Conservation (phyloP, 208 protist genomes). For the Blechomonas ayalai region DNA sequence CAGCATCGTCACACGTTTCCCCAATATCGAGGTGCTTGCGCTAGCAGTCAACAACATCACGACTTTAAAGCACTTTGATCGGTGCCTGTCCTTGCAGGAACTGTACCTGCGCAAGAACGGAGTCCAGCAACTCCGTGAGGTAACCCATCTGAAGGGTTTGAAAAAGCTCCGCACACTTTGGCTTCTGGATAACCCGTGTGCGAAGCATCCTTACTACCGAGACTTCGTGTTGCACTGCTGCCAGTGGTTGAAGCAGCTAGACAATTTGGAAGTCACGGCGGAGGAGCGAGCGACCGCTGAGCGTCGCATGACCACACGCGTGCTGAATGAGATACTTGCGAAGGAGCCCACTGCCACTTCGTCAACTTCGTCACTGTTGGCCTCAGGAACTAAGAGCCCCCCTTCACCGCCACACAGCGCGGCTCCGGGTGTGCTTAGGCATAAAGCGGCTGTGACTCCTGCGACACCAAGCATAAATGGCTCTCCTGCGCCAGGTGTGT, state of each 20-base stretch:
- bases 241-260: constrained; percentile 75
- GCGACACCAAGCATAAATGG: too few species aligned
- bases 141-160: constrained; percentile 60
- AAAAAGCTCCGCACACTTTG: constrained; percentile 80
- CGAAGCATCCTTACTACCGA: constrained; percentile 75
- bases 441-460: too few species aligned
- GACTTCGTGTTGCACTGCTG: constrained; percentile 82
- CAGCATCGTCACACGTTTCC: constrained; percentile 50
- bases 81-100: constrained; percentile 73
- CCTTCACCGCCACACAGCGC: neutral
- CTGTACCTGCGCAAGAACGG: constrained; percentile 92
- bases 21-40: constrained; percentile 78
- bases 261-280: constrained; percentile 70
- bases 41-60: constrained; percentile 81
- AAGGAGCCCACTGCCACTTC: neutral
- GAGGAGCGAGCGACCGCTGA: constrained; percentile 50
- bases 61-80: constrained; percentile 53
- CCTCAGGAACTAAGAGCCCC: neutral
- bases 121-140: constrained; percentile 65
- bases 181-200: constrained; percentile 91
- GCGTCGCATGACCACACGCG: constrained; percentile 39
- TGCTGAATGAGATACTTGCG: constrained; percentile 59
- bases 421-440: too few species aligned
- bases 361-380: neutral
- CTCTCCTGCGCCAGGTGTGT: too few species aligned